Conservation (phyloP, 495 filamentous ascomycete species). For the Penicillium cosmopolitanum region DNA sequence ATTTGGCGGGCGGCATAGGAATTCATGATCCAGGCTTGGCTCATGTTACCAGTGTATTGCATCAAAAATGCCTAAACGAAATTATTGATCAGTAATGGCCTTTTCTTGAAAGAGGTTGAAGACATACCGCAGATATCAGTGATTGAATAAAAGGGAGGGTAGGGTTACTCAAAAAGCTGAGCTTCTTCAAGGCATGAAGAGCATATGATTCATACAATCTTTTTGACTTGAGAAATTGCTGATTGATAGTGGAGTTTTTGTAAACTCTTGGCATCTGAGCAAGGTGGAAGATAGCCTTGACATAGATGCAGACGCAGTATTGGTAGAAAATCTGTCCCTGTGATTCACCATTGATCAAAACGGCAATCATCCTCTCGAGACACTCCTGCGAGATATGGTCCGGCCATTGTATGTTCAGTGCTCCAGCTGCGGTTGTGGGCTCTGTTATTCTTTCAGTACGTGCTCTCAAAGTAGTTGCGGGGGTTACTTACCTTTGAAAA, state of each 20-base stretch:
- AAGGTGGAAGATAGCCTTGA: conserved; percentile 29
- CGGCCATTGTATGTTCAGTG: conserved; percentile 26
- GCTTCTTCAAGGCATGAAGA: conserved; percentile 20
- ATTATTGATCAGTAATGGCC: background rate
- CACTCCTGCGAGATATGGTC: conserved; percentile 35
- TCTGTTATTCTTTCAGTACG: conserved; percentile 19
- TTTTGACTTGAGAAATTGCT: conserved; percentile 26
- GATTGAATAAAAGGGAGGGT: conserved; percentile 29
- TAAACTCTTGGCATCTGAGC: conserved; percentile 23
- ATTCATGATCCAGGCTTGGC: conserved; percentile 31
- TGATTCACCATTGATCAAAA: conserved; percentile 15
- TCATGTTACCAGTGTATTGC: conserved; percentile 31
- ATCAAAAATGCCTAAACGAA: conserved; percentile 29
- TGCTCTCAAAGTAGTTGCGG: background rate
- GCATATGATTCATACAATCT: conserved; percentile 23
- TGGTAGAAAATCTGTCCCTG: conserved; percentile 28
- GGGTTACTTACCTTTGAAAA: conserved; percentile 27
- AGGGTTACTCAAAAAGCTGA: conserved; percentile 29
- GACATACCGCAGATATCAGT: conserved; percentile 33
- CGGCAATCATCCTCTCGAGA: conserved; percentile 25
- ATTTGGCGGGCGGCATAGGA: conserved; percentile 37
- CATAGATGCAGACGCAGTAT: conserved; percentile 34
- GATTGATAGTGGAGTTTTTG: conserved; percentile 20
- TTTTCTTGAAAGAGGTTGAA: background rate
- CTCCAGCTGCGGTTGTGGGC: conserved; percentile 3